Evolutionary conservation across 177 flowering plant genomes (phyloP).

Genomic region (Vitis hybrid): DNA sequence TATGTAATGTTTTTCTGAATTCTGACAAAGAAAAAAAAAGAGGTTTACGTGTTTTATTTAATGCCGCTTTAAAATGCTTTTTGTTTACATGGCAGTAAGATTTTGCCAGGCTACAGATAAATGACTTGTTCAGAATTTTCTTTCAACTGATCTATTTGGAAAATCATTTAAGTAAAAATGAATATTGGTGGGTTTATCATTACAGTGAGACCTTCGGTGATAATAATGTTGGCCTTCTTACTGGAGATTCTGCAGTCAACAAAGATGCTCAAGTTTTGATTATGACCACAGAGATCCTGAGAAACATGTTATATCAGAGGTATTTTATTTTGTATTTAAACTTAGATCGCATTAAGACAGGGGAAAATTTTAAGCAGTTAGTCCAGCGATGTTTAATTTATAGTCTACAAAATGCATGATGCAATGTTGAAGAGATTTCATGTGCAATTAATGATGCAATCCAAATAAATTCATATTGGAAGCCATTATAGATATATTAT

Average conservation of each 20-base stretch:
- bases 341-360: not conserved
- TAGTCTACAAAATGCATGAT: not conserved
- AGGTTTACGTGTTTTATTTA: too few relatives aligned
- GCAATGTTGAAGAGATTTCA: not conserved
- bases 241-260: conserved; percentile 91
- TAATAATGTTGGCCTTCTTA: conserved; percentile 84
- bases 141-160: too few relatives aligned
- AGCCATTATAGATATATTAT: too few relatives aligned
- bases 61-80: too few relatives aligned
- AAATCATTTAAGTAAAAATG: too few relatives aligned
- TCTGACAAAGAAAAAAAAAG: too few relatives aligned
- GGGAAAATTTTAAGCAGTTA: not conserved
- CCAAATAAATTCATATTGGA: not conserved
- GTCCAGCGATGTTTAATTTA: not conserved
- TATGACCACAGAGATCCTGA: conserved; percentile 95
- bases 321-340: conserved; percentile 14
- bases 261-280: conserved; percentile 85
- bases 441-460: not conserved
- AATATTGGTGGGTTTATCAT: conserved; percentile 1
- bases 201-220: conserved; percentile 89
- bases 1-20: conserved; percentile 14
- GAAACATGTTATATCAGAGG: conserved; percentile 97
- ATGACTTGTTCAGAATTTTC: too few relatives aligned
- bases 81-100: too few relatives aligned
- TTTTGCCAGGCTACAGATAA: not conserved